These are phyloP conservation scores for Ganoderma lingzhi DNA, from an alignment of 1,284 basidiomycete species.

Conservation along the genomic window DNA sequence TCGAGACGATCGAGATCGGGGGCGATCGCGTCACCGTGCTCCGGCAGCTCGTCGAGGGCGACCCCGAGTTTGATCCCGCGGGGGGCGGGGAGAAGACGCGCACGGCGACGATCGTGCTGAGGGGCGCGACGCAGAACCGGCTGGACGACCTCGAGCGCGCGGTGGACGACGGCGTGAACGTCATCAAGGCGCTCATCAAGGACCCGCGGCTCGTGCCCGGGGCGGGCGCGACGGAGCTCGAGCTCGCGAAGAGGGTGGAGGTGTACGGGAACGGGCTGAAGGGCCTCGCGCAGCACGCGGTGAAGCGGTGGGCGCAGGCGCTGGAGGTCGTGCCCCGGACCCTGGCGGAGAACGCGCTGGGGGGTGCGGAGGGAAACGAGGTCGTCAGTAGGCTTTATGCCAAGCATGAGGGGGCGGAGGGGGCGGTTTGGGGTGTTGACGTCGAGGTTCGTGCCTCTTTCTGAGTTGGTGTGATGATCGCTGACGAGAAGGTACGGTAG, in stretches of 20 bases:
- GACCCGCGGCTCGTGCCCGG: constrained; percentile 93
- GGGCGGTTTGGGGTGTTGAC: constrained; percentile 88
- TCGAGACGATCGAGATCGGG: constrained; percentile 96
- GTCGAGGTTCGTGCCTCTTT: constrained; percentile 71
- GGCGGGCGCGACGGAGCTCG: constrained; percentile 94
- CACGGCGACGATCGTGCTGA: constrained; percentile 93
- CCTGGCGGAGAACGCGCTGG: constrained; percentile 93
- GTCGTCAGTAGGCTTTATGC: constrained; percentile 90
- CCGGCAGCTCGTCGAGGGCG: constrained; percentile 78
- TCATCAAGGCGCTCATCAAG: constrained; percentile 93
- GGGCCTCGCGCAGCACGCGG: constrained; percentile 94
- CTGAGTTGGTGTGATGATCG: neutral
- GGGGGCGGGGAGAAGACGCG: constrained; percentile 71
- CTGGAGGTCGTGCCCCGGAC: constrained; percentile 95
- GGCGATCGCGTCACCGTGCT: constrained; percentile 98
- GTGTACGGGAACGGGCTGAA: constrained; percentile 89
- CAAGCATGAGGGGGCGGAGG: constrained; percentile 81
- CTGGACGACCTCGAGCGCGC: constrained; percentile 96
- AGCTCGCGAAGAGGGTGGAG: constrained; percentile 86
- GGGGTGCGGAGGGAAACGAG: constrained; percentile 93
- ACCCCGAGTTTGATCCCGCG: constrained; percentile 62
- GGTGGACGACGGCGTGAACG: constrained; percentile 97
- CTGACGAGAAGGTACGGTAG: constrained; percentile 45
- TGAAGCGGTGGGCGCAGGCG: constrained; percentile 90
- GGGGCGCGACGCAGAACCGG: constrained; percentile 96